A percentile compares a stretch with the other conserved stretches of the same genome.
phyloP scores from a whole-genome alignment of 1,284 basidiomycete genomes.

The Entoloma clypeatum region DNA sequence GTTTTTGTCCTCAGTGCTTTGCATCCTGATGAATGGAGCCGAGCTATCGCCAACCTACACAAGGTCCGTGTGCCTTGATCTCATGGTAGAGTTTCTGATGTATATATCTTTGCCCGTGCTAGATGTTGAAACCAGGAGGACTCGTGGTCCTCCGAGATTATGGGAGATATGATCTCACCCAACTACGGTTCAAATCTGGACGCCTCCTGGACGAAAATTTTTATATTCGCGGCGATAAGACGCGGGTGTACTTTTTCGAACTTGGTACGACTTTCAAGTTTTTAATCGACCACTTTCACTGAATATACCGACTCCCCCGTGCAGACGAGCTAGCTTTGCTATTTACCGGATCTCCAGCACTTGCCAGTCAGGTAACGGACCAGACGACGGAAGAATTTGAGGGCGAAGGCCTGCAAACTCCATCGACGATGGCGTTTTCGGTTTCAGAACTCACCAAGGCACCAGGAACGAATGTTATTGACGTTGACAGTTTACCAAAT shows the following conservation, averaged over 20 bases:
- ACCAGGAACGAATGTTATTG: too few relatives aligned
- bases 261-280: constrained; percentile 51
- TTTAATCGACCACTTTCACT: background rate
- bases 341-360: constrained; percentile 62
- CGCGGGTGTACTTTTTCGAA: constrained; percentile 94
- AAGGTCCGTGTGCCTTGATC: constrained; percentile 41
- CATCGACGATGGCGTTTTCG: constrained; percentile 7
- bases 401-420: constrained; percentile 26
- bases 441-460: too few relatives aligned
- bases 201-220: constrained; percentile 91
- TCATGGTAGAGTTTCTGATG: background rate
- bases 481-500: too few relatives aligned
- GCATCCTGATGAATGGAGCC: constrained; percentile 90
- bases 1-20: constrained; percentile 95
- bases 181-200: constrained; percentile 88
- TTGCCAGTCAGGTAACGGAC: constrained; percentile 29
- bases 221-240: constrained; percentile 95
- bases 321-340: constrained; percentile 79
- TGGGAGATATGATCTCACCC: constrained; percentile 90
- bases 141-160: constrained; percentile 89
- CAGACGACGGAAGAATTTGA: constrained; percentile 35
- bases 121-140: constrained; percentile 91
- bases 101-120: background rate
- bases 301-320: background rate
- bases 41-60: constrained; percentile 82